phyloP scores from a whole-genome alignment of 2,329 filamentous ascomycete species.

The Pseudopithomyces maydicus region DNA sequence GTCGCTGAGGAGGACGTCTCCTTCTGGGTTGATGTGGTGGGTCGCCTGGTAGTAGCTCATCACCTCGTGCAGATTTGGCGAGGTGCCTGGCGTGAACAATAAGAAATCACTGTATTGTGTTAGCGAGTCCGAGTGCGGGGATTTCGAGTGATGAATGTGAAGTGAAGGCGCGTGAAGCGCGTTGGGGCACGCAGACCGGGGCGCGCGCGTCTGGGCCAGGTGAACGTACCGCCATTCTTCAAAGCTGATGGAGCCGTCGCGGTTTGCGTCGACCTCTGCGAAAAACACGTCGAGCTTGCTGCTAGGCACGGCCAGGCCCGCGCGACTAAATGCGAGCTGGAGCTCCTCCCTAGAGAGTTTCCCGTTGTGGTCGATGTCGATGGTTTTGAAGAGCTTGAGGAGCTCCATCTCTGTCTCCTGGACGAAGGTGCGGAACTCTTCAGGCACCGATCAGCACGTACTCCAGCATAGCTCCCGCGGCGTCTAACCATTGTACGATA shows the following conservation, averaged over 20 bases:
- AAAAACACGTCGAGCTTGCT: constrained; percentile 86
- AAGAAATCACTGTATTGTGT: constrained; percentile 73
- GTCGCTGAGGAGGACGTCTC: constrained; percentile 90
- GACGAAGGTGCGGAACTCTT: constrained; percentile 91
- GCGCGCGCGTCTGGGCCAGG: background rate
- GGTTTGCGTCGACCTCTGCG: constrained; percentile 83
- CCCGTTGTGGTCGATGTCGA: constrained; percentile 85
- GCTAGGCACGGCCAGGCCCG: constrained; percentile 78
- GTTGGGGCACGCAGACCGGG: background rate
- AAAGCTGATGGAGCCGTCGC: constrained; percentile 85
- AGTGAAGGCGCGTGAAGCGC: background rate
- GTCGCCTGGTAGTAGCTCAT: constrained; percentile 91
- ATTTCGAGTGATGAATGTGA: constrained; percentile 2
- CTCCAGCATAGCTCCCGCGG: constrained; percentile 1
- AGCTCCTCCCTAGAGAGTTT: constrained; percentile 87
- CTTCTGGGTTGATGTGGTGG: constrained; percentile 88
- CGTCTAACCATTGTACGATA: constrained; percentile 79
- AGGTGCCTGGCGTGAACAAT: constrained; percentile 77
- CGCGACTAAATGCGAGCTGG: constrained; percentile 73
- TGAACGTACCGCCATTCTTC: constrained; percentile 89
- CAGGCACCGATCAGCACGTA: constrained; percentile 10
- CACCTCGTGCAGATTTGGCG: constrained; percentile 77
- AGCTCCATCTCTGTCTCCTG: constrained; percentile 85
- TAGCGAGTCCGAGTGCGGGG: background rate
- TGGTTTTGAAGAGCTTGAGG: constrained; percentile 78